A percentile compares a stretch with the other conserved stretches of the same genome.
These are phyloP conservation scores for Candida peoriensis DNA, from an alignment of 805 yeast species.

Conservation along the genomic window DNA sequence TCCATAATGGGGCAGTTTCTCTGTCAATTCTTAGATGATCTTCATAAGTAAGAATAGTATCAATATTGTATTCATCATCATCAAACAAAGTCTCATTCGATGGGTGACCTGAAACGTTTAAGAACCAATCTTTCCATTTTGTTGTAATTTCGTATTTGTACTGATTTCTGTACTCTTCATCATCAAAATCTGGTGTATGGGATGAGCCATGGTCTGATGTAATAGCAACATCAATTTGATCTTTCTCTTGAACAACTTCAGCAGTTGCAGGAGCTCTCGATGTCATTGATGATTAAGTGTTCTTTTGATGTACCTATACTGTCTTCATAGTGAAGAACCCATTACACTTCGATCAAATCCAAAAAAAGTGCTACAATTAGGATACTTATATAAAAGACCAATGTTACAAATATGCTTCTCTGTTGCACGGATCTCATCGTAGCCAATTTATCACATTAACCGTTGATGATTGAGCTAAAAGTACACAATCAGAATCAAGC, in stretches of 20 bases:
- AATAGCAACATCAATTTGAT: background rate
- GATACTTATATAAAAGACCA: no score
- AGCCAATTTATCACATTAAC: no score
- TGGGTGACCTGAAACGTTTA: slow-evolving; percentile 3
- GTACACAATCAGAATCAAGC: no score
- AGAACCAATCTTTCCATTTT: slow-evolving; percentile 2
- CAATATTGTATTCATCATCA: slow-evolving; percentile 8
- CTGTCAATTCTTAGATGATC: slow-evolving; percentile 1
- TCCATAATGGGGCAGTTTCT: slow-evolving; percentile 6
- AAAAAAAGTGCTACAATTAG: background rate
- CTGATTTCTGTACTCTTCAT: background rate
- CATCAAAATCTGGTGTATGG: background rate
- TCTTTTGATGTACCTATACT: background rate
- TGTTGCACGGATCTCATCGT: no score
- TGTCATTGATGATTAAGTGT: background rate
- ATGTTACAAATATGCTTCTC: no score
- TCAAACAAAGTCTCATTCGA: slow-evolving; percentile 6
- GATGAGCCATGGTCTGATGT: background rate
- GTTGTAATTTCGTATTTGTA: background rate
- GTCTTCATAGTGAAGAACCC: background rate
- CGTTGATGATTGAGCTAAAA: no score
- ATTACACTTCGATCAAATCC: background rate
- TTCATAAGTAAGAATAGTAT: slow-evolving; percentile 4
- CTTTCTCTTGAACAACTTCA: background rate
- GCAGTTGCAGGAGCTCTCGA: background rate